phyloP scores from a whole-genome alignment of 2,329 filamentous ascomycete species.

The Aspergillus sp. region DNA sequence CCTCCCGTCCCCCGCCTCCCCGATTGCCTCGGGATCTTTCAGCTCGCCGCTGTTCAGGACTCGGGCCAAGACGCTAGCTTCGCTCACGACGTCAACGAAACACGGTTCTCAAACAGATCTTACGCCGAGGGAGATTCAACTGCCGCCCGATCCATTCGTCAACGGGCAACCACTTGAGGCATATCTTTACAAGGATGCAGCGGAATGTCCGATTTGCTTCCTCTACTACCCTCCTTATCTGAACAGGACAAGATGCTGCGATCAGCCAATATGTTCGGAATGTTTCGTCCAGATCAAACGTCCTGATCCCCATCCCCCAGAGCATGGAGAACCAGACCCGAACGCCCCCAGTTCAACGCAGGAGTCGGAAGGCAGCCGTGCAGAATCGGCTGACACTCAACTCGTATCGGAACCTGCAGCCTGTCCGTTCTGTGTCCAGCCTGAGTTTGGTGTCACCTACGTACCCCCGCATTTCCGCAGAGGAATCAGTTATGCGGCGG shows the following conservation, averaged over 20 bases:
- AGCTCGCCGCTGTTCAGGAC: slow-evolving; percentile 63
- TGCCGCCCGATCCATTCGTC: slow-evolving; percentile 77
- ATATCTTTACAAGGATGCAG: slow-evolving; percentile 82
- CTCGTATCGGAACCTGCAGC: slow-evolving; percentile 85
- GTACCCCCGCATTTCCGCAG: slow-evolving; percentile 80
- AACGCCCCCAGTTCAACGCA: slow-evolving; percentile 22
- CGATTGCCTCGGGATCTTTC: slow-evolving; percentile 45
- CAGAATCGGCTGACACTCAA: slow-evolving; percentile 48
- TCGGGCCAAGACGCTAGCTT: slow-evolving; percentile 81
- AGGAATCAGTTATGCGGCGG: slow-evolving; percentile 64
- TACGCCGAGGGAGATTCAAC: slow-evolving; percentile 66
- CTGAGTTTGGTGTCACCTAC: slow-evolving; percentile 95
- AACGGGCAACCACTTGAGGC: slow-evolving; percentile 94
- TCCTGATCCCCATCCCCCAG: slow-evolving; percentile 80
- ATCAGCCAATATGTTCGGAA: slow-evolving; percentile 94
- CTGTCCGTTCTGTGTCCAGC: slow-evolving; percentile 91
- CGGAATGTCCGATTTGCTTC: slow-evolving; percentile 94
- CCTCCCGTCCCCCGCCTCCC: slow-evolving; percentile 52
- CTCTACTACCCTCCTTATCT: slow-evolving; percentile 91
- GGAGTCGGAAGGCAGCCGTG: slow-evolving; percentile 26
- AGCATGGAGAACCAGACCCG: slow-evolving; percentile 54
- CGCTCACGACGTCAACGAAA: slow-evolving; percentile 68
- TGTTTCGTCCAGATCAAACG: slow-evolving; percentile 99
- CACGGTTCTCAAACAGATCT: slow-evolving; percentile 67
- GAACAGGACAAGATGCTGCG: slow-evolving; percentile 90